Base-by-base conservation (phyloP, 2,329 filamentous ascomycete genomes). In the Colletotrichum tanaceti region DNA sequence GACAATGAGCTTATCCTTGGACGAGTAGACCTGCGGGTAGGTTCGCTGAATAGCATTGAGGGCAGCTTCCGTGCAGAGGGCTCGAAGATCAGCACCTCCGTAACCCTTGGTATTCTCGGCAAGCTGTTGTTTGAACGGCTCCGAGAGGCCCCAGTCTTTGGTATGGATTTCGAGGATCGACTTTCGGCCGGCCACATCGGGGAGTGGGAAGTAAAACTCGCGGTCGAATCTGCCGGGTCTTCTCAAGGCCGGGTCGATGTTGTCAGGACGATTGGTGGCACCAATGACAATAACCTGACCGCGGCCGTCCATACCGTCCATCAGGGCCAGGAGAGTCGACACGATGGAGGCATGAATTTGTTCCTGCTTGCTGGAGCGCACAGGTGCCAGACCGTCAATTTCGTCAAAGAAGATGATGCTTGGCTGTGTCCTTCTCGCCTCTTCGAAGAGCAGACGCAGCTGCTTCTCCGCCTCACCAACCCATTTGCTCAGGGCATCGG, bases 391-490 rank as follows among this genome's bases (percentile, higher is more conserved):
- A 63, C 96, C 96, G 81, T 99, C 96, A 73, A 99, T 99, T 79
- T 99, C 96, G 78, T 99, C 96, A 74, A 99, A 98, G 83, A 99
- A 99, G 78, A 99, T 99, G 79, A 99, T 99, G 78, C 95, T 98
- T 0, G 96, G 96, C 76, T 99, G 96, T 1, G 92, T 98, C 78
- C 94, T 96, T 70, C 95, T 88, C 18, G 96, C 96, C 80, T 99
- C 96, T 74, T 98, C 96, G 72, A 99, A 99, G 5, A 99, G 86
- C 65, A 98, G 83, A 53, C 96, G 90, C 62, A 99, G 87, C 77
- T 99, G 96, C 80, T 95, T 91, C 81, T 99, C 96, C 11, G 97
- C 96, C 80, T 99, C 96, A 77, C 96, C 96, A 60, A 99, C 96
- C 96, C 96, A 99, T 81, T 99, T 99, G 80, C 94, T 98, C 71